These are phyloP conservation scores for Symmetrospora coprosmae DNA, from an alignment of 768 basidiomycete species.

Conservation along the genomic window DNA sequence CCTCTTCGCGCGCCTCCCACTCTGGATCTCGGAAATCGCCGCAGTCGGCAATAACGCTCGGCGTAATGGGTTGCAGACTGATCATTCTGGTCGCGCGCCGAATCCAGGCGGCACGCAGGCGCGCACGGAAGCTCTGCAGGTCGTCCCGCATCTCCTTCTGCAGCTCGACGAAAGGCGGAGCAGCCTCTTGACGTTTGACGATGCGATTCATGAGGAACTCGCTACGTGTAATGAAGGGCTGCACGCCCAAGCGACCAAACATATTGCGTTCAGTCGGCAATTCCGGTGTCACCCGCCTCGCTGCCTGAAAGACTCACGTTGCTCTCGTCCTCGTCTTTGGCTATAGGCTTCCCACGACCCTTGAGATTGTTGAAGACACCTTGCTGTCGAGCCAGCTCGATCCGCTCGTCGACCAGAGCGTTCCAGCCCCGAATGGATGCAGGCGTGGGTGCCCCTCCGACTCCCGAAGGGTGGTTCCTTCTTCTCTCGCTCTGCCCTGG, in stretches of 20 bases:
- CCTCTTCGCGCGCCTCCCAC: conserved; percentile 17
- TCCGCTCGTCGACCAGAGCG: conserved; percentile 22
- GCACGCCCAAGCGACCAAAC: background rate
- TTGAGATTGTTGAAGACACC: conserved; percentile 23
- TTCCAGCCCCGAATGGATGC: conserved; percentile 4
- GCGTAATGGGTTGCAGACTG: conserved; percentile 16
- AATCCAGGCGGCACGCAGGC: conserved; percentile 15
- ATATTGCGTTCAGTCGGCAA: too few species aligned
- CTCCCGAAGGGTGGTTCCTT: background rate
- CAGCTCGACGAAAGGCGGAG: conserved; percentile 26
- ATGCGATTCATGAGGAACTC: conserved; percentile 25
- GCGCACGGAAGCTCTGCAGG: conserved; percentile 3
- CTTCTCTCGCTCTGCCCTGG: background rate
- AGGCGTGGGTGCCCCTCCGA: conserved; percentile 11
- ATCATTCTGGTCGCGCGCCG: conserved; percentile 21
- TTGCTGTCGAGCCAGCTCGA: conserved; percentile 22
- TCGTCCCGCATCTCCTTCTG: conserved; percentile 14
- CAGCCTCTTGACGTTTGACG: conserved; percentile 22
- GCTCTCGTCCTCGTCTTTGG: conserved; percentile 1
- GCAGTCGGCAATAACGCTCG: background rate
- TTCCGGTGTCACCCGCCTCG: too few species aligned
- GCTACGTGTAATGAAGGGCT: conserved; percentile 18
- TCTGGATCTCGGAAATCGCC: conserved; percentile 14
- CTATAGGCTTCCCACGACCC: conserved; percentile 22
- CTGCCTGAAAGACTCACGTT: conserved; percentile 17